These are phyloP conservation scores for Kuraishia hungarica DNA, from an alignment of 805 yeast species.

Conservation along the genomic window DNA sequence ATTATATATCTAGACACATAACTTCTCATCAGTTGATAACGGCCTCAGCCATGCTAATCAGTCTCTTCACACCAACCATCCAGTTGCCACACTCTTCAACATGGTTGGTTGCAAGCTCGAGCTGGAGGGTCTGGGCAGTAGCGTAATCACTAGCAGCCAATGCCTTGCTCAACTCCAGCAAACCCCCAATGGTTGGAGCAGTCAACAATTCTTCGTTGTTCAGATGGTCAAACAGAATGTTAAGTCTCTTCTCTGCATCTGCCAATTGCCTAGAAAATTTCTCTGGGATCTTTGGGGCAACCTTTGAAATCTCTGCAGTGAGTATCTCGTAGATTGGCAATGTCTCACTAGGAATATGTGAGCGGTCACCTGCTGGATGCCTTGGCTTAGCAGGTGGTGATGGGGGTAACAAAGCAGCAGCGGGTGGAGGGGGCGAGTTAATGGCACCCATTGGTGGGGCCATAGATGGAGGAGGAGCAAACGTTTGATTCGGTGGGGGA, in stretches of 20 bases:
- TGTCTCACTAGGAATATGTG: conserved; percentile 53
- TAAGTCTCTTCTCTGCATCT: conserved; percentile 79
- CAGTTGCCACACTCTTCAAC: conserved; percentile 80
- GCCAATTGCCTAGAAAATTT: conserved; percentile 61
- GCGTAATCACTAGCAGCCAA: conserved; percentile 46
- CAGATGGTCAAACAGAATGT: conserved; percentile 68
- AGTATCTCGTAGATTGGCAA: conserved; percentile 53
- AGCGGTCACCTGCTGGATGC: conserved; percentile 58
- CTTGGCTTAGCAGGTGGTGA: conserved; percentile 15
- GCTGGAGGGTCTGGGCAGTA: conserved; percentile 47
- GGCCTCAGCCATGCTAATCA: conserved; percentile 66
- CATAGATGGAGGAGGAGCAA: conserved; percentile 10
- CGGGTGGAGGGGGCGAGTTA: conserved; percentile 8
- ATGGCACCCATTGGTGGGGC: neutral
- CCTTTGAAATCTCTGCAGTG: conserved; percentile 42
- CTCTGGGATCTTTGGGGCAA: conserved; percentile 69
- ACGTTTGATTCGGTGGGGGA: conserved; percentile 9
- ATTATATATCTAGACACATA: conserved; percentile 11
- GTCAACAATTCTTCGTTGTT: conserved; percentile 63
- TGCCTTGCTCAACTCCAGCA: conserved; percentile 41
- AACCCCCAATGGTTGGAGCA: conserved; percentile 40
- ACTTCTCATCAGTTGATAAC: conserved; percentile 2
- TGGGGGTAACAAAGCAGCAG: conserved; percentile 5
- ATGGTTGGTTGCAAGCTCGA: conserved; percentile 53
- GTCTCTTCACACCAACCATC: conserved; percentile 86